A percentile compares a stretch with the other conserved stretches of the same genome.
These are phyloP conservation scores for Xylaria sp. DNA, from an alignment of 2,329 filamentous ascomycete genomes.

Conservation along the genomic window DNA sequence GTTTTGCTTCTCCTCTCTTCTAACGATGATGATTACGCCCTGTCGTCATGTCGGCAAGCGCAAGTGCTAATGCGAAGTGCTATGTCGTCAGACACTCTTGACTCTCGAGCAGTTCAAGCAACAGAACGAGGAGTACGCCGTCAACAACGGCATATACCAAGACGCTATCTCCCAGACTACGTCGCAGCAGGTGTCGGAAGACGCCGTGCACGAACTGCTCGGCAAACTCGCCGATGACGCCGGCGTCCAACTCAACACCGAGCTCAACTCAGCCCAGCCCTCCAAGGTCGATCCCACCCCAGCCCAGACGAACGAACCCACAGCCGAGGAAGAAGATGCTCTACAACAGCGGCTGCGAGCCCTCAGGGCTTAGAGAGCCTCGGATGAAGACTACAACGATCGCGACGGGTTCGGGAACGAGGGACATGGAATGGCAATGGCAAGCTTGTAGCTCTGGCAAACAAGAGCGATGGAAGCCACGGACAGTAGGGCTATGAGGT, in stretches of 20 bases:
- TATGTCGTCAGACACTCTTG: constrained; percentile 59
- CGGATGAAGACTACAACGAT: constrained; percentile 18
- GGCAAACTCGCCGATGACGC: constrained; percentile 88
- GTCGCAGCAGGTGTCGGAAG: constrained; percentile 76
- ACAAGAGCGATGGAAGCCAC: not conserved
- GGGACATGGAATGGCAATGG: constrained; percentile 4
- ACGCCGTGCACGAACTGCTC: constrained; percentile 87
- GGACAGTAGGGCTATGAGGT: not conserved
- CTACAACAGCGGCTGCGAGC: constrained; percentile 70
- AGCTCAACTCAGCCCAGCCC: constrained; percentile 70
- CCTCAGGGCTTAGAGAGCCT: constrained; percentile 58
- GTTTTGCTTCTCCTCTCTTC: constrained; percentile 11
- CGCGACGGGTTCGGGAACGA: constrained; percentile 17
- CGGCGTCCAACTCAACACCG: constrained; percentile 81
- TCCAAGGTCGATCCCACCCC: constrained; percentile 65
- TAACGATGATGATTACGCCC: not conserved
- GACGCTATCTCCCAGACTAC: constrained; percentile 85
- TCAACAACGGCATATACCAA: constrained; percentile 80
- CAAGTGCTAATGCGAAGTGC: not conserved
- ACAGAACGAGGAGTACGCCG: constrained; percentile 72
- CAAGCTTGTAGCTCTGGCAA: not conserved
- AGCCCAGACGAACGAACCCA: constrained; percentile 68
- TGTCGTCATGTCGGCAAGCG: not conserved
- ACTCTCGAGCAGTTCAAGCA: constrained; percentile 70
- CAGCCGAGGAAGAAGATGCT: constrained; percentile 81